Evolutionary conservation across 495 filamentous ascomycete species (phyloP).

Genomic region (Thermochaetoides thermophila): DNA sequence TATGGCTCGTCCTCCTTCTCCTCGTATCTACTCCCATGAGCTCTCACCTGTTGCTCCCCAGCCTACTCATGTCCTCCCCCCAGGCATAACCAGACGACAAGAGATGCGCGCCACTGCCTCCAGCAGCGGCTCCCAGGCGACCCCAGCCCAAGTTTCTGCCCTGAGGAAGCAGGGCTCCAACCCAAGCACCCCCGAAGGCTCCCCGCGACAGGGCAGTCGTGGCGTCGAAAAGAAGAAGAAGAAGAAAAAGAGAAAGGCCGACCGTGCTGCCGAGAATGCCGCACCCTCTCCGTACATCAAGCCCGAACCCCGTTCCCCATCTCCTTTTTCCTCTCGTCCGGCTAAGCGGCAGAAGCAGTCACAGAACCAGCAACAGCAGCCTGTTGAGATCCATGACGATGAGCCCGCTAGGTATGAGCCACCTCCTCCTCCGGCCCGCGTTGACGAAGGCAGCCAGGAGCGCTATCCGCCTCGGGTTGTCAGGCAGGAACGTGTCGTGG

Average conservation of each 20-base stretch:
- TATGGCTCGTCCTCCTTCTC: constrained; percentile 18
- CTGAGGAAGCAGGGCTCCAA: constrained; percentile 29
- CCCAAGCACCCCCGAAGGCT: constrained; percentile 36
- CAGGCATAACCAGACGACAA: constrained; percentile 48
- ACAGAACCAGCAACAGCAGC: constrained; percentile 32
- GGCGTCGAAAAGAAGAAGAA: constrained; percentile 31
- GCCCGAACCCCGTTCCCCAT: constrained; percentile 72
- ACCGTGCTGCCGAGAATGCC: constrained; percentile 20
- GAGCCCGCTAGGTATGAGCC: constrained; percentile 25
- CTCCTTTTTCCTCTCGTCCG: constrained; percentile 45
- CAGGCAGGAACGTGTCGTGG: constrained; percentile 14
- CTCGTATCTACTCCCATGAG: constrained; percentile 30
- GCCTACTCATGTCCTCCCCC: constrained; percentile 64
- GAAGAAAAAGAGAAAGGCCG: constrained; percentile 36
- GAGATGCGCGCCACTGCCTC: constrained; percentile 28
- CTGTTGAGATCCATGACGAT: constrained; percentile 26
- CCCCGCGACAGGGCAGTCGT: constrained; percentile 29
- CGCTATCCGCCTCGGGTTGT: constrained; percentile 10
- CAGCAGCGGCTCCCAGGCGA: constrained; percentile 14
- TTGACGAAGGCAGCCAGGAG: constrained; percentile 14
- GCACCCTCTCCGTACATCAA: constrained; percentile 55
- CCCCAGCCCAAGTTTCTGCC: constrained; percentile 36
- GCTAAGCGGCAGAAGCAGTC: constrained; percentile 37
- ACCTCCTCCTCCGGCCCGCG: constrained; percentile 2
- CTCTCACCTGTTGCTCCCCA: constrained; percentile 66